Percentiles rank a stretch among this genome's conserved stretches.
Conservation (phyloP, 2,329 filamentous ascomycete genomes). For the Fusarium armeniacum region DNA sequence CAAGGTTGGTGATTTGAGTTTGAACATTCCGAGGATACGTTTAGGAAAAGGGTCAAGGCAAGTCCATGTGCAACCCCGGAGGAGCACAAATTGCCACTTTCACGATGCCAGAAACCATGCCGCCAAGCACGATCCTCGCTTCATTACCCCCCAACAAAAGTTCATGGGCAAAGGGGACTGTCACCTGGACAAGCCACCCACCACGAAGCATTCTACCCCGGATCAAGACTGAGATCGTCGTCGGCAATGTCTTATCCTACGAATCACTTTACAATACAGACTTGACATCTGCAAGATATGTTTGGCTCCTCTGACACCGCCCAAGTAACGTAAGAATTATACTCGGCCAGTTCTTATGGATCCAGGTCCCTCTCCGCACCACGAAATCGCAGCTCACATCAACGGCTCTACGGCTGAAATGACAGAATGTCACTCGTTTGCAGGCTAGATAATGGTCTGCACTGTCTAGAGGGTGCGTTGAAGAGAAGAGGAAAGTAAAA, state of each 20-base stretch:
- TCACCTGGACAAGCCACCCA: slow-evolving; percentile 26
- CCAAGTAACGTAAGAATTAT: slow-evolving; percentile 56
- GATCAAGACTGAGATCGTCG: not conserved
- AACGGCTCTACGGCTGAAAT: slow-evolving; percentile 69
- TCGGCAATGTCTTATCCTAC: slow-evolving; percentile 1
- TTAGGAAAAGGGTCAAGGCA: not conserved
- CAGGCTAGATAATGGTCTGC: slow-evolving; percentile 77
- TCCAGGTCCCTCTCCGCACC: slow-evolving; percentile 68
- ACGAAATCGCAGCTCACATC: slow-evolving; percentile 73
- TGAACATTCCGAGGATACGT: not conserved
- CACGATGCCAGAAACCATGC: not conserved
- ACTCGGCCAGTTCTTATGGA: slow-evolving; percentile 71
- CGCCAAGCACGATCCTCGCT: slow-evolving; percentile 3
- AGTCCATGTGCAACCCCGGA: not conserved
- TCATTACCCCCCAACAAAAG: slow-evolving; percentile 23
- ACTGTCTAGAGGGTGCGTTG: slow-evolving; percentile 90
- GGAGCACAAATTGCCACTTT: not conserved
- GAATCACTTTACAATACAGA: slow-evolving; percentile 15
- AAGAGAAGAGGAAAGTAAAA: slow-evolving; percentile 53
- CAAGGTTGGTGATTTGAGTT: not conserved
- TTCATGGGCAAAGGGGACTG: not conserved
- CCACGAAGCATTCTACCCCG: slow-evolving; percentile 2
- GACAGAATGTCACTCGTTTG: slow-evolving; percentile 78
- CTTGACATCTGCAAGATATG: slow-evolving; percentile 45
- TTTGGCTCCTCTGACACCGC: slow-evolving; percentile 61